Conservation (phyloP, 2,329 filamentous ascomycete genomes). For the Fusarium sp. region DNA sequence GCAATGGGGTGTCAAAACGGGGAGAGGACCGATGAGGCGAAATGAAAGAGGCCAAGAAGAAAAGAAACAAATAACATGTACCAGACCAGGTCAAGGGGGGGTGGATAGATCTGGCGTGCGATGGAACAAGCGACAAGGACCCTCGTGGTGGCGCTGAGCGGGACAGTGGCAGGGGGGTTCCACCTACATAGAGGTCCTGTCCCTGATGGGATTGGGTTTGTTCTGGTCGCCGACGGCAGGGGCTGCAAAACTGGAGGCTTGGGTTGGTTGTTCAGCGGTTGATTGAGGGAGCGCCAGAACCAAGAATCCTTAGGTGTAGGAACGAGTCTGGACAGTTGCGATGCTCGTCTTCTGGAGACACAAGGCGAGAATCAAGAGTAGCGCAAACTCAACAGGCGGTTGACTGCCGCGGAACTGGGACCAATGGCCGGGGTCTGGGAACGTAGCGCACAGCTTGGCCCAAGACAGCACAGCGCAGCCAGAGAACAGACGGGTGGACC, state of each 20-base stretch:
- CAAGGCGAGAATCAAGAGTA: slow-evolving; percentile 40
- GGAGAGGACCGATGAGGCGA: slow-evolving; percentile 45
- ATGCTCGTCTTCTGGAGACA: slow-evolving; percentile 29
- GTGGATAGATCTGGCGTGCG: slow-evolving; percentile 53
- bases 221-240: slow-evolving; percentile 32
- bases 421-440: slow-evolving; percentile 50
- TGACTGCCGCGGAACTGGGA: slow-evolving; percentile 46
- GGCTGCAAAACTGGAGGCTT: slow-evolving; percentile 33
- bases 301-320: slow-evolving; percentile 32
- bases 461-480: slow-evolving; percentile 41
- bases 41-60: slow-evolving; percentile 42
- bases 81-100: slow-evolving; percentile 37
- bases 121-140: slow-evolving; percentile 49
- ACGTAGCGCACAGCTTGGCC: slow-evolving; percentile 43
- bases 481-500: slow-evolving; percentile 43
- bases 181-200: slow-evolving; percentile 35
- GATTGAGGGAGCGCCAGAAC: slow-evolving; percentile 31
- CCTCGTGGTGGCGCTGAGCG: slow-evolving; percentile 55
- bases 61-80: slow-evolving; percentile 44
- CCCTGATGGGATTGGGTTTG: slow-evolving; percentile 38
- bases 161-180: slow-evolving; percentile 47
- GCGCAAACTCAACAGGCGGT: slow-evolving; percentile 48
- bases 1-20: slow-evolving; percentile 44
- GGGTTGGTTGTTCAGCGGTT: slow-evolving; percentile 29
- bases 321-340: slow-evolving; percentile 34